Evolutionary conservation across 164 flowering plant species (phyloP).

Genomic region (Piper betle): DNA sequence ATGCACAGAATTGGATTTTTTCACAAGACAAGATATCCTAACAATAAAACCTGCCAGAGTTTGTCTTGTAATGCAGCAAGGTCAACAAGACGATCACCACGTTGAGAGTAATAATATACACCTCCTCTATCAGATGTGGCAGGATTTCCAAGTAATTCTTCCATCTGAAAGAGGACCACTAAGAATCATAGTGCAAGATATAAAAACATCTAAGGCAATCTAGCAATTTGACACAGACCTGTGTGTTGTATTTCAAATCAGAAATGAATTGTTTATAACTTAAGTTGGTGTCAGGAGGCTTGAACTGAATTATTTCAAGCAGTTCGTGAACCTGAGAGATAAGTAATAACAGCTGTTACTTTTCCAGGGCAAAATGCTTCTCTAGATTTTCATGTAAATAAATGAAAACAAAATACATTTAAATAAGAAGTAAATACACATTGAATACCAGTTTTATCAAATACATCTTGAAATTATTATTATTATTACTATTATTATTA

Average conservation of each 20-base stretch:
- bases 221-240: constrained; percentile 29
- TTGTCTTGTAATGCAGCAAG: constrained; percentile 70
- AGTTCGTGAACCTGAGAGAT: constrained; percentile 58
- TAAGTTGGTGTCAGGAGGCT: constrained; percentile 60
- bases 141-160: constrained; percentile 62
- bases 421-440: no score
- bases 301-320: constrained; percentile 83
- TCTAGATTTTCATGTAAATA: background rate
- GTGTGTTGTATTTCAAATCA: constrained; percentile 35
- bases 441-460: no score
- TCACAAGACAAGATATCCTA: background rate
- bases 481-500: no score
- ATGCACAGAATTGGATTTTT: background rate
- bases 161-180: constrained; percentile 31
- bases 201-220: background rate
- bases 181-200: background rate
- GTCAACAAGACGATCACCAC: constrained; percentile 90
- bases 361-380: background rate
- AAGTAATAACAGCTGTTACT: background rate
- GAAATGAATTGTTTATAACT: constrained; percentile 52
- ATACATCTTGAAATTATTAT: no score
- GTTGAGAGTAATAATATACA: constrained; percentile 77
- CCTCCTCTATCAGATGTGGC: constrained; percentile 61
- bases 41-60: constrained; percentile 70
- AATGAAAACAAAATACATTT: no score